Evolutionary conservation across 2,329 filamentous ascomycete genomes (phyloP), one percentile per base, ranked within the genome.

Genomic region (Fusarium sp.): DNA sequence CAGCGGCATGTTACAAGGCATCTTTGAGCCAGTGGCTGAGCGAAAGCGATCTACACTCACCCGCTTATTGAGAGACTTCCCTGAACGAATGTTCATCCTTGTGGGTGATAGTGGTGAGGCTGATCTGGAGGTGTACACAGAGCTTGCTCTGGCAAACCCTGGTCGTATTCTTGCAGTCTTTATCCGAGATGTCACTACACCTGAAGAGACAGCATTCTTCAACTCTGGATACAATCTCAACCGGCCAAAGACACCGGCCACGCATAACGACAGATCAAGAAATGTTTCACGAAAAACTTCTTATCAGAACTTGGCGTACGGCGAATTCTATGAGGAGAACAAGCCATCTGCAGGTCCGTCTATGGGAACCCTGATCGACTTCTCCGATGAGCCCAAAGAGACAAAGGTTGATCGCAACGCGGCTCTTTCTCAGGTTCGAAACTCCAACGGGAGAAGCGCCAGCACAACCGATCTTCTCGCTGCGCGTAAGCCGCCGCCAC

Each of bases 71-170:
- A 85, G 87, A 55, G 97, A 99, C 77, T 99, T 99, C 72, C 96
- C 96, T 0, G 87, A 94, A 50, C 86, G 96, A 44, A 93, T 89
- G 73, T 99, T 99, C 75, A 88, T 99, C 4, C 86, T 99, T 3
- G 92, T 98, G 11, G 96, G 96, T 10, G 96, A 99, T 77, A 98
- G 95, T 73, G 96, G 97, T 38, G 96, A 99, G 80, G 96, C 95
- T 9, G 97, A 99, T 80, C 84, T 99, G 5, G 97, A 99, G 78
- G 94, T 98, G 0, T 99, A 99, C 76, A 98, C 95, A 0, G 96
- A 99, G 68, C 87, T 97, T n/a, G 95, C 92, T 0, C 76, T 95
- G 34, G 89, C 92, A 4, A 91, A 98, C 72, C 95, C 95, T 0
- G 92, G 92, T 0, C 88, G 93, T 28, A 90, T 99, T 3, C 83